Evolutionary conservation across 2,329 filamentous ascomycete species (phyloP).

Genomic region (Cytospora mali): DNA sequence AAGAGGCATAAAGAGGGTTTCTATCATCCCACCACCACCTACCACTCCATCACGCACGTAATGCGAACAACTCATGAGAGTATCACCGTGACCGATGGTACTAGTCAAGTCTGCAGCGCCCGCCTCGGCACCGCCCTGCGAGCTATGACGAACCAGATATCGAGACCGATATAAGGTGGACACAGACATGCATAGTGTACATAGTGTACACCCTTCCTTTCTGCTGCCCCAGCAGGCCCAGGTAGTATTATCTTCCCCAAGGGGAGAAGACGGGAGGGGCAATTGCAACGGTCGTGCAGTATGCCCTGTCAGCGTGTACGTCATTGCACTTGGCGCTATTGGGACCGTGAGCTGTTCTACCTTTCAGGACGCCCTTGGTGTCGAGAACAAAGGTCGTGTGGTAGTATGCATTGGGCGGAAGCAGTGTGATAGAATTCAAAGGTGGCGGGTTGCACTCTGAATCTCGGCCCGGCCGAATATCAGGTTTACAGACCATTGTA

Average conservation of each 20-base stretch:
- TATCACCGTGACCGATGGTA: not conserved
- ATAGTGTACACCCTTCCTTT: too few species aligned
- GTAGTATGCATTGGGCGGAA: conserved; percentile 8
- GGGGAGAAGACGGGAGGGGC: not conserved
- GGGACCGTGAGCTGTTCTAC: not conserved
- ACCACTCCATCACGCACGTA: conserved; percentile 1
- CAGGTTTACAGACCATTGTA: not conserved
- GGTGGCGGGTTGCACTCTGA: not conserved
- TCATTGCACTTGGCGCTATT: conserved; percentile 10
- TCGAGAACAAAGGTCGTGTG: conserved; percentile 1
- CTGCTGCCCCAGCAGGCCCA: too few species aligned
- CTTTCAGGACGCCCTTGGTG: not conserved
- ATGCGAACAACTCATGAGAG: not conserved
- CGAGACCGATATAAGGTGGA: not conserved
- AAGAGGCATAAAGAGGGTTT: not conserved
- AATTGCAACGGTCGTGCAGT: not conserved
- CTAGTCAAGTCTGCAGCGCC: not conserved
- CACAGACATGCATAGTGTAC: not conserved
- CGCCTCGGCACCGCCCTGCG: not conserved
- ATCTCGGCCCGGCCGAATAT: not conserved
- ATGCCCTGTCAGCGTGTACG: conserved; percentile 1
- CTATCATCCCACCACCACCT: not conserved
- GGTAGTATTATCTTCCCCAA: conserved; percentile 2
- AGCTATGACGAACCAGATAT: not conserved
- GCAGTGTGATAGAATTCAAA: not conserved